These are phyloP conservation scores for Thraustochytrium striatum DNA, from an alignment of 352 stramenopile species.

Conservation along the genomic window DNA sequence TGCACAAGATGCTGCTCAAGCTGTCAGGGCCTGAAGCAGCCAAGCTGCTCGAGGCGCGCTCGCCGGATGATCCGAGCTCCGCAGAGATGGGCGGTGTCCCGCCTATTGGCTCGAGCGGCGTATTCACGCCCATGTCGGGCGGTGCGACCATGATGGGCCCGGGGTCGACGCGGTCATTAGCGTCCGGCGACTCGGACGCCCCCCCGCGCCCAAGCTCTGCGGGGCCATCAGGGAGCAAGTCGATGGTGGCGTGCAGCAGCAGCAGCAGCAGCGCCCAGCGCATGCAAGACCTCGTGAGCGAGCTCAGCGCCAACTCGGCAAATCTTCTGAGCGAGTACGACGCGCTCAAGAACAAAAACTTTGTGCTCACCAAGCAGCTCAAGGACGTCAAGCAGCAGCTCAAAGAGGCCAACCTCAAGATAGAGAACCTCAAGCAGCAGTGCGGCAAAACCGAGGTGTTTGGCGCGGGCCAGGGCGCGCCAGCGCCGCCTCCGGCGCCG, in stretches of 20 bases:
- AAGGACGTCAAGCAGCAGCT: slow-evolving; percentile 41
- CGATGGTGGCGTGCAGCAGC: neutral
- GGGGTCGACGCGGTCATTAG: too few species aligned
- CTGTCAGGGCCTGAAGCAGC: neutral
- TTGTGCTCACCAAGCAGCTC: slow-evolving; percentile 23
- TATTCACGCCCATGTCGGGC: too few species aligned
- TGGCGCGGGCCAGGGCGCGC: neutral
- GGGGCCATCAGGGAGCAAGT: too few species aligned
- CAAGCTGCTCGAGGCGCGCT: neutral
- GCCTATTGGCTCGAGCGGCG: too few species aligned
- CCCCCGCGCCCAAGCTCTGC: too few species aligned
- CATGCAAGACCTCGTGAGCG: slow-evolving; percentile 24
- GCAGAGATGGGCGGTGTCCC: too few species aligned
- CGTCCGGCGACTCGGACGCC: too few species aligned
- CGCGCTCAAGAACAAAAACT: slow-evolving; percentile 40
- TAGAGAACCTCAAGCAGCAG: slow-evolving; percentile 44
- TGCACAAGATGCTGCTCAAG: slow-evolving; percentile 37
- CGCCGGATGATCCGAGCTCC: too few species aligned
- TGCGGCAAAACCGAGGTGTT: slow-evolving; percentile 13
- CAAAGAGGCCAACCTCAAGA: slow-evolving; percentile 38
- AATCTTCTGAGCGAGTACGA: slow-evolving; percentile 44
- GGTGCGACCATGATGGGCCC: too few species aligned
- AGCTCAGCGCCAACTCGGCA: slow-evolving; percentile 29
- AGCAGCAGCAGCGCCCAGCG: neutral
- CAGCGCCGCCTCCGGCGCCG: neutral